Conservation (phyloP, 768 basidiomycete species). For the Boletus vermiculosoides region DNA sequence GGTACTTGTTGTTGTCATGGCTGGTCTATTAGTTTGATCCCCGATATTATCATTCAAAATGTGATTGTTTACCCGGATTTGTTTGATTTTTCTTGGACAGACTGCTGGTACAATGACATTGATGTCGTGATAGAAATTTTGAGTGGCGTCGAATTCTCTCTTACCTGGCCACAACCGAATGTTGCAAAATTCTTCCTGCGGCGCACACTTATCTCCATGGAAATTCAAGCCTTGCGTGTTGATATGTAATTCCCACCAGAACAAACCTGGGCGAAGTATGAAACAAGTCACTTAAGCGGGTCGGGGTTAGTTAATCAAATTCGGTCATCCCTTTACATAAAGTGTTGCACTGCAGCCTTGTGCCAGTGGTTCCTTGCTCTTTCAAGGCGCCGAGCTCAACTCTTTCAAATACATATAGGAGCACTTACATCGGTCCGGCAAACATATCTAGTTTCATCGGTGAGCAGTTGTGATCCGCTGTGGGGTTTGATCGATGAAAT, state of each 20-base stretch:
- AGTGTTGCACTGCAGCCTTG: neutral
- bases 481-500: too few relatives aligned
- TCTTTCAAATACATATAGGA: neutral
- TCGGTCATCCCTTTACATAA: neutral
- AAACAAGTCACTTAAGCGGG: too few relatives aligned
- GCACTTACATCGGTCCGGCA: neutral
- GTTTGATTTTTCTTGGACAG: neutral
- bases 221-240: too few relatives aligned
- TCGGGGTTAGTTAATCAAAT: too few relatives aligned
- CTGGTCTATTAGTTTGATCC: conserved; percentile 11
- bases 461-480: neutral
- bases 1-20: conserved; percentile 1
- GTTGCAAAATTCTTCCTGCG: neutral
- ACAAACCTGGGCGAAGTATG: too few relatives aligned
- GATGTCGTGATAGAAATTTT: neutral
- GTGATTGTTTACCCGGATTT: neutral
- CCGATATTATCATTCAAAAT: neutral
- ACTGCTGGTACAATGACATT: neutral
- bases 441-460: neutral
- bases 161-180: too few relatives aligned
- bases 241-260: too few relatives aligned
- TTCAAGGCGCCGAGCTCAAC: too few relatives aligned
- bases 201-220: too few relatives aligned
- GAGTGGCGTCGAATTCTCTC: too few relatives aligned
- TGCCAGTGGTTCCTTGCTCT: neutral